Evolutionary conservation across 2,329 filamentous ascomycete species (phyloP).

Genomic region (Harringtonia aguacate): DNA sequence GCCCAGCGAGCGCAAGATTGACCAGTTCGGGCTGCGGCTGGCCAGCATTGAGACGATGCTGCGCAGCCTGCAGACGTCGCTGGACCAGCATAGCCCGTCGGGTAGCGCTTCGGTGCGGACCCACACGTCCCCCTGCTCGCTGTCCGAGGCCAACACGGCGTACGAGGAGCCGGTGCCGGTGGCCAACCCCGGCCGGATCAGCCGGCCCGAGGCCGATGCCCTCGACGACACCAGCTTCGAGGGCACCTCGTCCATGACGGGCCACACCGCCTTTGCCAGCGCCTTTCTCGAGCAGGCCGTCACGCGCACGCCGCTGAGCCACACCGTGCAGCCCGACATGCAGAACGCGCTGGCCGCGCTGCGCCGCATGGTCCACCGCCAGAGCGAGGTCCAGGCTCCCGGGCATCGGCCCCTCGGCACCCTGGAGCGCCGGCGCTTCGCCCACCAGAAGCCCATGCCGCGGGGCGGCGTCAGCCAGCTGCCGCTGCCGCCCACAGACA

Average conservation of each 20-base stretch:
- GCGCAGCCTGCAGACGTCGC: constrained; percentile 10
- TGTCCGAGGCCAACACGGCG: too few species aligned
- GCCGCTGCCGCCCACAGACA: constrained; percentile 41
- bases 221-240: constrained; percentile 21
- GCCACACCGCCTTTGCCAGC: constrained; percentile 42
- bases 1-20: constrained; percentile 43
- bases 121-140: too few species aligned
- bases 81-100: too few species aligned
- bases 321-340: constrained; percentile 30
- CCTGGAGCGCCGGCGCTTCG: constrained; percentile 38
- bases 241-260: constrained; percentile 36
- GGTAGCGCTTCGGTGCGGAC: too few species aligned
- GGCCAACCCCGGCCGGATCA: too few species aligned
- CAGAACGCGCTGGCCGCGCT: constrained; percentile 39
- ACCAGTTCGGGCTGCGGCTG: constrained; percentile 33
- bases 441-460: constrained; percentile 32
- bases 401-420: neutral
- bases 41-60: constrained; percentile 33
- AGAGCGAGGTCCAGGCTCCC: too few species aligned
- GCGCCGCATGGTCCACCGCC: constrained; percentile 36
- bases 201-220: neutral
- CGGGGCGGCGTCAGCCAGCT: constrained; percentile 36
- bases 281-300: constrained; percentile 45
- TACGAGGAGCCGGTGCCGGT: too few species aligned
- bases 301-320: constrained; percentile 22